These are phyloP conservation scores for Microsporum canis DNA, from an alignment of 2,329 filamentous ascomycete species.

Conservation along the genomic window DNA sequence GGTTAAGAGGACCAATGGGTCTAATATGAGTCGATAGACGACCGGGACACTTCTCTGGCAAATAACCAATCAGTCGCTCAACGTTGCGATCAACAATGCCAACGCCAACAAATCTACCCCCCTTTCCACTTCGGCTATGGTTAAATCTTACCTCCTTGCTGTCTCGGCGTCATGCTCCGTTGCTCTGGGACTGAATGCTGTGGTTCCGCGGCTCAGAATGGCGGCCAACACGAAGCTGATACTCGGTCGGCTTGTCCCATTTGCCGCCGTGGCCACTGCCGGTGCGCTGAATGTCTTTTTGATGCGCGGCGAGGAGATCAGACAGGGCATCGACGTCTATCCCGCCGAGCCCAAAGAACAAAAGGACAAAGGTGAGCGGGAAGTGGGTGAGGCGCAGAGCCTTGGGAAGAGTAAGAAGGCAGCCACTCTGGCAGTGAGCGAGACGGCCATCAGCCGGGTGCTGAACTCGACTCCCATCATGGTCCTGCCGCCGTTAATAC, in stretches of 20 bases:
- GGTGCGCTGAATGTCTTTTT: constrained; percentile 91
- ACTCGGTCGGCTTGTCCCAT: constrained; percentile 80
- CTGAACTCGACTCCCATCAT: constrained; percentile 95
- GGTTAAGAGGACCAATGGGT: background rate
- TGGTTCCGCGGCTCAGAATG: constrained; percentile 71
- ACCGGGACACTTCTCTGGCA: constrained; percentile 87
- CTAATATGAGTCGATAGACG: constrained; percentile 40
- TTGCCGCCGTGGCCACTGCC: constrained; percentile 85
- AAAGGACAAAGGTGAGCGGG: constrained; percentile 52
- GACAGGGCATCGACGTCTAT: constrained; percentile 83
- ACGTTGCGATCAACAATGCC: constrained; percentile 93
- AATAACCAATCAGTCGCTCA: constrained; percentile 90
- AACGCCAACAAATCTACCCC: constrained; percentile 97
- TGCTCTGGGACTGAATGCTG: constrained; percentile 77
- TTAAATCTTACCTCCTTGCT: constrained; percentile 82
- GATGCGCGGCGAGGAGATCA: constrained; percentile 94
- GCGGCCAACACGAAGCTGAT: constrained; percentile 64
- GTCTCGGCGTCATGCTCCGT: constrained; percentile 90
- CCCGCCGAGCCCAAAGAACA: constrained; percentile 64
- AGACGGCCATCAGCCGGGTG: constrained; percentile 84
- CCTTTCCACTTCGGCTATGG: constrained; percentile 65
- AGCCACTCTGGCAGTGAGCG: constrained; percentile 76
- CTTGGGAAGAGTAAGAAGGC: constrained; percentile 82
- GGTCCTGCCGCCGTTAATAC: constrained; percentile 78
- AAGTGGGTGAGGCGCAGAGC: constrained; percentile 54